Base-by-base conservation (phyloP, 176 grass and related monocot genomes). In the Triticum monococcum region DNA sequence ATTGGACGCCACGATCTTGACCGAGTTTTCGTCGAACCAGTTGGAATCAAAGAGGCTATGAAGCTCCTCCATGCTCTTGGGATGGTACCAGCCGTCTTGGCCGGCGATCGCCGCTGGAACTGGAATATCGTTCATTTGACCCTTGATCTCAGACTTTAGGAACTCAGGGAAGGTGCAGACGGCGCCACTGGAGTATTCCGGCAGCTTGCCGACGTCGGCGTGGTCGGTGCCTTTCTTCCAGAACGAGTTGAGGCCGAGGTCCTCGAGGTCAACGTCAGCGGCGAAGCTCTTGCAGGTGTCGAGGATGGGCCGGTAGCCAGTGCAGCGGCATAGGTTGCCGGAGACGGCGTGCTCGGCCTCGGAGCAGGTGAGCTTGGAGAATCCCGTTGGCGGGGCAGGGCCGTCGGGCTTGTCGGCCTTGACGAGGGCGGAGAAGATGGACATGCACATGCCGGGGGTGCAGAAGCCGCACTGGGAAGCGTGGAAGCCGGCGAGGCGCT, bases 401-500 rank as follows among this genome's bases (percentile, higher is more conserved):
- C 87, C 86, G 16, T 41, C 41, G 4, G 72, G 41, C 79, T 90
- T 95, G 24, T 95, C 95, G 22, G 95, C 93, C 41, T 95, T 93
- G 79, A 88, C 70, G 17, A 98, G 83, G 0, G 92, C 89, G 4
- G 93, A 95, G 85, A 91, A 98, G 76, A 98, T 90, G 65, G 95
- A 98, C 87, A 98, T 91, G 59, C 91, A 98, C 92, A 98, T 95
- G 62, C 95, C 93, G 3, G 95, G 95, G 4, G 92, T 98, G 86
- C 95, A 98, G 83, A 95, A 98, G 5, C 95, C 95, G 36, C 95
- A 98, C 75, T 98, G 95, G 7, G 95, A 98, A 16, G 95, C 95
- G 30, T 98, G 95, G 77, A 98, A 98, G 10, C 92, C 93, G 7
- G 91, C 13, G 56, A 98, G 81, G 9, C 95, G 83, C 52, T 87